phyloP scores from a whole-genome alignment of 305 asterid genomes.

The Fraxinus platypoda region DNA sequence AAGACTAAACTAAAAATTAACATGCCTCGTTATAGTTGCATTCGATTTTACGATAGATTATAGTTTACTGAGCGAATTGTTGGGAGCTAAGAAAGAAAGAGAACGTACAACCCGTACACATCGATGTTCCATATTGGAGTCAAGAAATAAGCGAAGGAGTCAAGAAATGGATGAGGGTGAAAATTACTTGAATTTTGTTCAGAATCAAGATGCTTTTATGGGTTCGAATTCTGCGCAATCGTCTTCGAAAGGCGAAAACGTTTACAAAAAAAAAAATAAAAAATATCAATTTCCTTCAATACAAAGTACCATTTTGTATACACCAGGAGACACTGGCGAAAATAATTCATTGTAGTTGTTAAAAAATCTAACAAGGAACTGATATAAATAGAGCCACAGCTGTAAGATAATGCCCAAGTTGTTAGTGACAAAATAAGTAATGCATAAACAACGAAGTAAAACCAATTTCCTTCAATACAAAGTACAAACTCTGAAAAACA shows the following conservation, averaged over 20 bases:
- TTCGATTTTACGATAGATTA: not conserved
- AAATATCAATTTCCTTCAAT: too few species aligned
- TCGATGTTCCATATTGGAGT: not conserved
- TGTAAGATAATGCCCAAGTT: not conserved
- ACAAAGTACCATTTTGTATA: too few species aligned
- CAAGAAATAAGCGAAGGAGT: not conserved
- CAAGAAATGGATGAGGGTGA: not conserved
- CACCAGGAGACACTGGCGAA: not conserved
- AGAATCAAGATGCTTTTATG: not conserved
- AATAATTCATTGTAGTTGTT: not conserved
- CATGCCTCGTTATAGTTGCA: not conserved
- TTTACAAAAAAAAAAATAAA: too few species aligned
- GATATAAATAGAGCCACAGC: not conserved
- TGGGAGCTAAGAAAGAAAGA: not conserved
- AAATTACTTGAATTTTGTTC: not conserved
- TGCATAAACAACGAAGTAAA: not conserved
- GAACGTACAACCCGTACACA: not conserved
- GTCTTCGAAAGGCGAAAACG: not conserved
- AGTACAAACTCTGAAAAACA: not conserved
- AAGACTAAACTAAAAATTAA: not conserved
- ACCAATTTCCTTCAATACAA: not conserved
- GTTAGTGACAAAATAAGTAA: not conserved
- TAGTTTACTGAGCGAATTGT: not conserved
- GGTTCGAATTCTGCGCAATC: conserved; percentile 19
- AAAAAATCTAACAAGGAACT: not conserved